Percentiles rank a stretch among this genome's conserved stretches.
Evolutionary conservation across 768 basidiomycete species (phyloP).

Genomic region (Kwoniella europaea): DNA sequence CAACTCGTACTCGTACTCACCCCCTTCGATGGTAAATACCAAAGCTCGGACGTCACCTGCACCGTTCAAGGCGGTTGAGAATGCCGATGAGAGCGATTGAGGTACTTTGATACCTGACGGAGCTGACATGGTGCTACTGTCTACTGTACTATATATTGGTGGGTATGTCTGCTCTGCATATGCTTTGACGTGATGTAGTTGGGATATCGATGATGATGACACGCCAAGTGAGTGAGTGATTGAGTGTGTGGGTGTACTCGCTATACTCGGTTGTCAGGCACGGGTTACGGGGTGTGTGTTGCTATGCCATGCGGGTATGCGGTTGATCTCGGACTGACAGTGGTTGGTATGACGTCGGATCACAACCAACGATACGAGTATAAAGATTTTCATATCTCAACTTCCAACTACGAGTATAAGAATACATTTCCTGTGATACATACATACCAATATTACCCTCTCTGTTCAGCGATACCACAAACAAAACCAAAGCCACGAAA

Average conservation of each 20-base stretch:
- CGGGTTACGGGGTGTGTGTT: too few species aligned
- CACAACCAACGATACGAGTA: background rate
- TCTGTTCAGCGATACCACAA: too few species aligned
- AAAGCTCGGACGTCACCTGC: constrained; percentile 48
- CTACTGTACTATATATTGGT: background rate
- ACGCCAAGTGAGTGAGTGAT: background rate
- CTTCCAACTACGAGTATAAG: too few species aligned
- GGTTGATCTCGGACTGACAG: constrained; percentile 7
- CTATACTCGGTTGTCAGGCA: background rate
- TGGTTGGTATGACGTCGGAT: constrained; percentile 11
- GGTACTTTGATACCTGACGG: constrained; percentile 57
- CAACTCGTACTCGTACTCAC: constrained; percentile 31
- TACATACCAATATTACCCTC: too few species aligned
- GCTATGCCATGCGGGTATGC: background rate
- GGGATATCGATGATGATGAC: constrained; percentile 2
- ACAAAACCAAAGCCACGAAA: too few species aligned
- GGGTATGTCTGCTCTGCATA: background rate
- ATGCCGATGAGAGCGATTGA: constrained; percentile 41
- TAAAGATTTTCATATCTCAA: background rate
- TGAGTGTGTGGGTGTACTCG: background rate
- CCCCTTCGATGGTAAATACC: constrained; percentile 54
- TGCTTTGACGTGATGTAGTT: background rate
- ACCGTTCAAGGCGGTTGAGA: constrained; percentile 35
- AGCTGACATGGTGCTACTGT: constrained; percentile 49
- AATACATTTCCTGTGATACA: too few species aligned